Conservation (phyloP, 1,139 yeast species). For the Ogataea hybrid region DNA sequence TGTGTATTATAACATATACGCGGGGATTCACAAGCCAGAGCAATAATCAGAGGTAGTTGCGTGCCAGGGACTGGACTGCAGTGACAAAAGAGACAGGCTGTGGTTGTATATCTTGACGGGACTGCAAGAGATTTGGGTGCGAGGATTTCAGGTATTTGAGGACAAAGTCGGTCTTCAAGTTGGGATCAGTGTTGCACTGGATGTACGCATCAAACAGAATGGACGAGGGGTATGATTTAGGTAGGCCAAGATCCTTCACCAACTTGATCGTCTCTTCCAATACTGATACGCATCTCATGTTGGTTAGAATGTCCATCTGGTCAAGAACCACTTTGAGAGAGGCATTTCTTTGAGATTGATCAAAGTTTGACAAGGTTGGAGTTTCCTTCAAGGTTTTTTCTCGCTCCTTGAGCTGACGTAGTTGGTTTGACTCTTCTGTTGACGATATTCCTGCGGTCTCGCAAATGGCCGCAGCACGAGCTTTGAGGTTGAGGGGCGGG, state of each 20-base stretch:
- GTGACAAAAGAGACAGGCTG: not conserved
- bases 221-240: conserved; percentile 27
- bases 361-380: conserved; percentile 50
- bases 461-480: conserved; percentile 47
- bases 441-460: conserved; percentile 40
- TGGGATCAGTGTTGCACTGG: conserved; percentile 32
- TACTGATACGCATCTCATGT: conserved; percentile 48
- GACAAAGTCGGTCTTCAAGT: conserved; percentile 47
- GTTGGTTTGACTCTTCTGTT: conserved; percentile 28
- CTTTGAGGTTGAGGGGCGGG: conserved; percentile 57
- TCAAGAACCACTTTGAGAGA: conserved; percentile 42
- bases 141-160: conserved; percentile 34
- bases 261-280: conserved; percentile 19
- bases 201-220: conserved; percentile 43
- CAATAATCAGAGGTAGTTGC: conserved; percentile 9
- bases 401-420: conserved; percentile 24
- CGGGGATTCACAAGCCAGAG: conserved; percentile 60
- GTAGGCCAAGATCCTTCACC: conserved; percentile 6
- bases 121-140: conserved; percentile 30
- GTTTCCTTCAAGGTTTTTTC: conserved; percentile 35
- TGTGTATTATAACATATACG: conserved; percentile 62
- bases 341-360: conserved; percentile 45
- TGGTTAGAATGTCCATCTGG: conserved; percentile 49
- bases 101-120: not conserved
- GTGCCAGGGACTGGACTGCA: not conserved